Evolutionary conservation across 1,139 yeast genomes (phyloP), one percentile per base, ranked within the genome.

Genomic region (Suhomyces terraborum): DNA sequence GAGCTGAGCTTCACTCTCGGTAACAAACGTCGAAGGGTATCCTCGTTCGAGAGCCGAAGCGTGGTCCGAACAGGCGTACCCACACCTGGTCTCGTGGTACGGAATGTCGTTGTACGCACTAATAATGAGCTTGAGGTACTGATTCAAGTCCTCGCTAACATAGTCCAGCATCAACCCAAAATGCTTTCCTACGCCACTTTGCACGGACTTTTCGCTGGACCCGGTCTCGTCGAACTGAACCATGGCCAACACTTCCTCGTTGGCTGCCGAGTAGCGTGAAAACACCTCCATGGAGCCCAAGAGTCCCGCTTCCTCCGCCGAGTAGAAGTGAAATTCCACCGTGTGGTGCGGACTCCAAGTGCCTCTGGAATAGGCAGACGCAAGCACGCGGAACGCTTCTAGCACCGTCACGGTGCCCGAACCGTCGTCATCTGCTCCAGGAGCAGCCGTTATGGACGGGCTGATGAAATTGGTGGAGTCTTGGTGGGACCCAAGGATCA

Each of bases 201-300:
- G 81, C 20, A 70, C 55, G 13, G 82, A 67, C 37, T 75, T 77
- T 35, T 77, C 75, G 7, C 84, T 78, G 57, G 76, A 89, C 0
- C 98, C 98, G 1, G 97, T 88, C 96, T 91, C 91, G 59, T 91
- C 98, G 60, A 88, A 95, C 62, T 91, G 97, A 36, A 91, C 71
- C 89, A 89, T 84, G 5, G 91, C 91, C 25, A 82, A 75, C 19
- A 91, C 91, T 13, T 73, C 69, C 43, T 68, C 73, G 29, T 70
- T 69, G 2, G 63, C 51, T 9, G 59, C 55, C 18, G 73, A 62
- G 56, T 86, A 86, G 20, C 70, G 64, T 13, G 77, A 64, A 61
- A 87, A 87, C 8, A 91, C 79, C 46, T 88, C 95, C 50, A 80
- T 77, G 4, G 96, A 88, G 0, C 98, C 98, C 41, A 88, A 69